These are phyloP conservation scores for Oligophagozyma castellii DNA, from an alignment of 1,139 yeast species.

Conservation along the genomic window DNA sequence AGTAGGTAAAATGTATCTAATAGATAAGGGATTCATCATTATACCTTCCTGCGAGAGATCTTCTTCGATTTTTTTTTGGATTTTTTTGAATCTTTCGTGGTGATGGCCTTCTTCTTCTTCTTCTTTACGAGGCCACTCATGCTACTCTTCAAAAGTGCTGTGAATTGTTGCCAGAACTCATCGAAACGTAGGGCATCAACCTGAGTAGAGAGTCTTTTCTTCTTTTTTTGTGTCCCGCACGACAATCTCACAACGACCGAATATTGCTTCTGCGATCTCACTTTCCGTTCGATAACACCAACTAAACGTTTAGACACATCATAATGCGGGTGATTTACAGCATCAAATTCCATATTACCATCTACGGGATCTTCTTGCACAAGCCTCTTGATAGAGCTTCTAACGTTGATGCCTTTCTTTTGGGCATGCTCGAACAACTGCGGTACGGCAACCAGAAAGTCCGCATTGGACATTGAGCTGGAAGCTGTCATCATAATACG, in stretches of 20 bases:
- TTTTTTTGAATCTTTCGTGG: conserved; percentile 14
- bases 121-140: conserved; percentile 48
- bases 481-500: background rate
- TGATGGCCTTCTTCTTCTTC: conserved; percentile 42
- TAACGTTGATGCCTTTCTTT: conserved; percentile 16
- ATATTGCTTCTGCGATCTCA: conserved; percentile 23
- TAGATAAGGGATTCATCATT: conserved; percentile 1
- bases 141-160: conserved; percentile 49
- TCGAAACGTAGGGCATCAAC: conserved; percentile 45
- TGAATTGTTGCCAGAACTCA: conserved; percentile 56
- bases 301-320: conserved; percentile 20
- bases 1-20: too few relatives aligned
- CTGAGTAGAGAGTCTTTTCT: conserved; percentile 48
- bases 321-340: conserved; percentile 13
- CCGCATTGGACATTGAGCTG: conserved; percentile 4
- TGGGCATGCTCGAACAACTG: conserved; percentile 18
- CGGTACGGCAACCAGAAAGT: conserved; percentile 14
- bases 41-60: conserved; percentile 1
- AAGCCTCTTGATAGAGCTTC: conserved; percentile 18
- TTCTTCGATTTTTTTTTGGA: conserved; percentile 5
- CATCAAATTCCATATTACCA: conserved; percentile 17
- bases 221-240: conserved; percentile 36
- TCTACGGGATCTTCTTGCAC: conserved; percentile 17
- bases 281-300: conserved; percentile 4
- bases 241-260: conserved; percentile 45